Base-by-base conservation (phyloP, 768 basidiomycete genomes). In the Amanita rubescens region DNA sequence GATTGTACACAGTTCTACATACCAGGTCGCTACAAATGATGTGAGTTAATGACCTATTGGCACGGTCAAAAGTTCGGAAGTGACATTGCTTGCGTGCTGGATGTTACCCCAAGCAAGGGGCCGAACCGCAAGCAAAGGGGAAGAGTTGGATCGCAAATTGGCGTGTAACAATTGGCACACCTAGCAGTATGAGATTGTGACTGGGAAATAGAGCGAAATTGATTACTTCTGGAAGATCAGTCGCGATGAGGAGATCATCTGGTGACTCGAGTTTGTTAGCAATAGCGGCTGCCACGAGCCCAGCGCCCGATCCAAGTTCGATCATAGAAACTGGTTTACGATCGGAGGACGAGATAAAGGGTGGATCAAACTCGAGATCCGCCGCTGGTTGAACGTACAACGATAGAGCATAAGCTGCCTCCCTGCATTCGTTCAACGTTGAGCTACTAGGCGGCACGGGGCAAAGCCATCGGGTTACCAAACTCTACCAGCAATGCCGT, bases 1-100 rank as follows among this genome's bases (percentile, higher is more conserved):
- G 3, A 22, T 14, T n/a, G 2, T n/a, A n/a, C n/a, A n/a, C n/a
- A 19, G 34, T 15, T 49, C 12, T 37, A 75, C 82, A 63, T 69
- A 90, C 90, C 51, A 94, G 75, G 67, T 93, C 90, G 63, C 91
- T 92, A 67, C 90, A 89, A 19, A 92, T 65, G 42, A 94, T 76
- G 61, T 90, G 87, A 1, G 84, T 85, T 49, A 80, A 60, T 27
- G 58, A 32, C 12, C 61, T 58, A 20, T 48, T 41, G n/a, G n/a
- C 17, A 14, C 30, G 11, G 32, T 42, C 14, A 66, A 57, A 45
- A 81, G 68, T 41, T 78, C 73, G 3, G 63, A 60, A 8, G 69
- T 60, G 38, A 87, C 70, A 12, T 54, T 35, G 11, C 46, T 35
- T 3, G 70, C 77, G 57, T 86, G 75, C 14, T 68, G 60, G 0